Base-by-base conservation (phyloP, 2,329 filamentous ascomycete genomes). In the Aspergillus sp. region DNA sequence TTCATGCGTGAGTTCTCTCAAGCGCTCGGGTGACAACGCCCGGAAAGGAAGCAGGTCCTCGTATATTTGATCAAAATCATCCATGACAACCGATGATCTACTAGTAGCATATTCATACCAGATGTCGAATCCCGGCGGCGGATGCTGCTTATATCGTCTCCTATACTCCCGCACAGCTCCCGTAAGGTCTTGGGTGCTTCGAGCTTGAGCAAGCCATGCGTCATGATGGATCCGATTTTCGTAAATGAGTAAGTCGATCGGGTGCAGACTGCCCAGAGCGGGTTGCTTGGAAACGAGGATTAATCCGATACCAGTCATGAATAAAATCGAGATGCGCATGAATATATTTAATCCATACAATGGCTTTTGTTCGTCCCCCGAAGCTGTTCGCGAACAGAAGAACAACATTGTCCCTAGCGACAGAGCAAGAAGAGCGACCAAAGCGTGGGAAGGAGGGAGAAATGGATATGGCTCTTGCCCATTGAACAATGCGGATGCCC, bases 31-130 rank as follows among this genome's bases (percentile, higher is more conserved):
- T 3, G 65, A 58, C 29, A 81, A 59, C 3, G 74, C 70, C 41
- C 73, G 75, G 52, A 81, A 82, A 1, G 78, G 78, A 5, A 75
- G 62, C 6, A 82, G 58, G 52, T 82, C 77, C 26, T 73, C 59
- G 50, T 80, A 63, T 10, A 83, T 80, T 52, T 75, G 77, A 61
- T 82, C 77, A 50, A 75, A 82, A 51, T 81, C 76, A 50, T 83
- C 79, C 42, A 82, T 76, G 6, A 82, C 62, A 4, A 73, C 58
- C 1, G 77, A 76, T 9, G 71, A 73, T 35, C 72, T 72, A 5
- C 62, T 70, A 4, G 65, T 72, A 1, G 80, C 79, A 58, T 74
- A 82, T 34, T 73, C 59, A 54, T 78, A 81, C 80, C 79, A 82
- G 48, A 72, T 65, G 51, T 81, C 76, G 52, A 82, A 83, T 8